phyloP scores from a whole-genome alignment of 2,329 filamentous ascomycete species.

The Botrytis porri region DNA sequence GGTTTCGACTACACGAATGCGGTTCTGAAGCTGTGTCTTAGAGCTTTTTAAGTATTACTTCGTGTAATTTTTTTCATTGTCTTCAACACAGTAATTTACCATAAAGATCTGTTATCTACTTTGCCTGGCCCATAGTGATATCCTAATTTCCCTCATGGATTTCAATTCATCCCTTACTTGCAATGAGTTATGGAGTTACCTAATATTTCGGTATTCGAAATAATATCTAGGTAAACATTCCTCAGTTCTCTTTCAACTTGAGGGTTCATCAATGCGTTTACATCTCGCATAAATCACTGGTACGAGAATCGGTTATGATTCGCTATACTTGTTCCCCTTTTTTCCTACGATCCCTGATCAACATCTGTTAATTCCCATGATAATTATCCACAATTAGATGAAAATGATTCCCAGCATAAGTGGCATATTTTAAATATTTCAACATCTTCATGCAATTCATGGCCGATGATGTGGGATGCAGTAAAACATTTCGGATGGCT shows the following conservation, averaged over 20 bases:
- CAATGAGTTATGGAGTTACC: not conserved
- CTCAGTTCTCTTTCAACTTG: not conserved
- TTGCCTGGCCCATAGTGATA: not conserved
- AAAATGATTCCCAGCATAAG: slow-evolving; percentile 3
- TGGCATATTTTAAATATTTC: not conserved
- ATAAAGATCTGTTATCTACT: not conserved
- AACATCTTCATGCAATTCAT: not conserved
- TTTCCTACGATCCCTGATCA: not conserved
- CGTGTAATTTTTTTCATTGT: too few relatives aligned
- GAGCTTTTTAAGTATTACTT: not conserved
- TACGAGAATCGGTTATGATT: not conserved
- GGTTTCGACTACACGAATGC: not conserved
- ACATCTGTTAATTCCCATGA: not conserved
- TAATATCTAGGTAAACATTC: not conserved
- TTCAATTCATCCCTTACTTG: not conserved
- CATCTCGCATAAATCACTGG: slow-evolving; percentile 1
- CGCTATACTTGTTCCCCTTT: not conserved
- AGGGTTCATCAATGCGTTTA: slow-evolving; percentile 2
- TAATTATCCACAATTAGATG: not conserved
- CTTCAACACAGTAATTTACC: not conserved
- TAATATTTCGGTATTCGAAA: too few relatives aligned
- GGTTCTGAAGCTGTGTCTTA: not conserved
- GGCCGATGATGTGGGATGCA: not conserved
- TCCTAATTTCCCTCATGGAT: not conserved
- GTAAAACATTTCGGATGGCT: not conserved